phyloP scores from a whole-genome alignment of 306 rosid species.

The Cucumis melo region DNA sequence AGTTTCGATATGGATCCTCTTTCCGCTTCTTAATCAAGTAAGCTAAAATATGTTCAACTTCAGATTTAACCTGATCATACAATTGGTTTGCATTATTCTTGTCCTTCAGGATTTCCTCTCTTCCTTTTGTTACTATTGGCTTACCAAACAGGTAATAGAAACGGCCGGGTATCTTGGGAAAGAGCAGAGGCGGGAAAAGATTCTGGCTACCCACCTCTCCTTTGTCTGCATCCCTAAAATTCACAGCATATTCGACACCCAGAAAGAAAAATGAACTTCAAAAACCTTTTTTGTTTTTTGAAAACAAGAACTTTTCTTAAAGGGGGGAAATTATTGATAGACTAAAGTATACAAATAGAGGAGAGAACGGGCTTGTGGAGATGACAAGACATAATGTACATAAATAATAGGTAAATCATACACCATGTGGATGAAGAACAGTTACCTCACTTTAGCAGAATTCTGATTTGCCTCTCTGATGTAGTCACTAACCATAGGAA shows the following conservation, averaged over 20 bases:
- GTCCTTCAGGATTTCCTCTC: constrained; percentile 46
- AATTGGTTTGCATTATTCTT: constrained; percentile 51
- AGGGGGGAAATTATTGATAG: not conserved
- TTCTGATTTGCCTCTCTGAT: constrained; percentile 15
- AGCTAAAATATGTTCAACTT: constrained; percentile 40
- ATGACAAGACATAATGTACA: not conserved
- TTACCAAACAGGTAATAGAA: constrained; percentile 73
- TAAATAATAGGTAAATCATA: not conserved
- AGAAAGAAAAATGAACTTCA: not conserved
- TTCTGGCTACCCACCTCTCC: constrained; percentile 48
- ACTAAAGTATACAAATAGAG: not conserved
- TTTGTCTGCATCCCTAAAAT: constrained; percentile 25
- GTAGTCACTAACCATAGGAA: constrained; percentile 37
- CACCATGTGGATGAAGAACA: not conserved
- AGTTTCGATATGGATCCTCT: constrained; percentile 78
- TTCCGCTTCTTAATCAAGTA: constrained; percentile 72
- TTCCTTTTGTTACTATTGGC: constrained; percentile 65
- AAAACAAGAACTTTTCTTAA: not conserved
- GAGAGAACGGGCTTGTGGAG: not conserved
- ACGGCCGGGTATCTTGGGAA: constrained; percentile 79
- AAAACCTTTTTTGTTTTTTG: too few relatives aligned
- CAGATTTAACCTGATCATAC: constrained; percentile 64
- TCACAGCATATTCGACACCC: not conserved
- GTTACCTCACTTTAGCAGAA: constrained; percentile 37
- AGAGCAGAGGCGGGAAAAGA: constrained; percentile 23